Conservation (phyloP, 202 grass and related monocot genomes). For the Schoenoplectus triqueter region DNA sequence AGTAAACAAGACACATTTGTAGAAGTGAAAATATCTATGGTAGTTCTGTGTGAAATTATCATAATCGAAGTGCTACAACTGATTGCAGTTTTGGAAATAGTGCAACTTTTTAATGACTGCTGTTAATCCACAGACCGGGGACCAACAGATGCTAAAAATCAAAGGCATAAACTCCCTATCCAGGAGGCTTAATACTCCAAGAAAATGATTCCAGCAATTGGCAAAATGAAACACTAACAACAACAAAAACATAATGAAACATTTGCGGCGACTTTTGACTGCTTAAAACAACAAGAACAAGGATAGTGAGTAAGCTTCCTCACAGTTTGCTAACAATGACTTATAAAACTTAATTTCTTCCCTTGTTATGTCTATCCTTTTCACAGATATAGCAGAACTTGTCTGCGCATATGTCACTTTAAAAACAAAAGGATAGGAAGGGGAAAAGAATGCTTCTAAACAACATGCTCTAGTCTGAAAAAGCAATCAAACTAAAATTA, state of each 20-base stretch:
- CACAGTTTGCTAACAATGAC: neutral
- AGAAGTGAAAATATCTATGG: neutral
- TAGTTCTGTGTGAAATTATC: neutral
- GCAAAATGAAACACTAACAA: neutral
- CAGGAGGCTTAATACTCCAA: neutral
- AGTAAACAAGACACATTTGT: neutral
- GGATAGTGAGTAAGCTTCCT: neutral
- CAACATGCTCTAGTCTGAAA: neutral
- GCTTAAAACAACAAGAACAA: neutral
- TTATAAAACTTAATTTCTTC: neutral
- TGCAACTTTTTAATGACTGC: neutral
- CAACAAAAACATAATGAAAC: neutral
- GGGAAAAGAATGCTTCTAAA: neutral
- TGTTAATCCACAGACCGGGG: neutral
- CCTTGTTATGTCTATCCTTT: neutral
- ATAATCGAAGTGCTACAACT: conserved; percentile 3
- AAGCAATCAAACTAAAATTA: neutral
- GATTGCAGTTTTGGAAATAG: neutral
- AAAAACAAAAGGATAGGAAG: conserved; percentile 1
- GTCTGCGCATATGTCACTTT: neutral
- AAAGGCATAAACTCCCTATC: neutral
- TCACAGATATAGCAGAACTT: neutral
- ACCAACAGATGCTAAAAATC: neutral
- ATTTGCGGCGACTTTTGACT: neutral
- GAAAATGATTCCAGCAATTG: conserved; percentile 21